These are phyloP conservation scores for Xylaria sp. DNA, from an alignment of 2,329 filamentous ascomycete species.

Conservation along the genomic window DNA sequence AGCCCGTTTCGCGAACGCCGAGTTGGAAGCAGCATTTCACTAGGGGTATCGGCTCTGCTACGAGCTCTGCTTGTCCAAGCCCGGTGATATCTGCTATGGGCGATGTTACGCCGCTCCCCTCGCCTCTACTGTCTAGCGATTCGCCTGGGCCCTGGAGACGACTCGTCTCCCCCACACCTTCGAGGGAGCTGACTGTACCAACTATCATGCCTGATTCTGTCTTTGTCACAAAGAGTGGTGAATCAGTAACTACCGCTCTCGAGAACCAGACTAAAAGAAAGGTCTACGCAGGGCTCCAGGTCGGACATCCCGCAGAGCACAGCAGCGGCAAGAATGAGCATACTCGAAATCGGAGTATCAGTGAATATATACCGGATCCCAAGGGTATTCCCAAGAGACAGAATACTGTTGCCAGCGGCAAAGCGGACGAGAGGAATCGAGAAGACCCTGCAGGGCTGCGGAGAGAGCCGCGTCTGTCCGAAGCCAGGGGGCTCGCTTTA, in stretches of 20 bases:
- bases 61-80: conserved; percentile 73
- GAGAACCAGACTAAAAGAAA: conserved; percentile 62
- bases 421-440: conserved; percentile 47
- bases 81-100: conserved; percentile 77
- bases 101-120: conserved; percentile 79
- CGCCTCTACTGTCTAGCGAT: conserved; percentile 69
- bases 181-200: conserved; percentile 50
- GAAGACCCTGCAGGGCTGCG: conserved; percentile 56
- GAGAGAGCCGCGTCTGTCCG: conserved; percentile 81
- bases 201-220: conserved; percentile 51
- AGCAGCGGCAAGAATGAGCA: conserved; percentile 51
- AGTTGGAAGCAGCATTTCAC: conserved; percentile 64
- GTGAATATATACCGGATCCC: conserved; percentile 82
- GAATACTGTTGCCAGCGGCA: conserved; percentile 72
- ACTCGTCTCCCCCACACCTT: conserved; percentile 54
- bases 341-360: conserved; percentile 79
- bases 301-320: conserved; percentile 40
- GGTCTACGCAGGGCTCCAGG: conserved; percentile 56
- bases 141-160: conserved; percentile 71
- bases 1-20: conserved; percentile 62
- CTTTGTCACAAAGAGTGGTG: conserved; percentile 56
- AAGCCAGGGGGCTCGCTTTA: conserved; percentile 73
- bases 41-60: conserved; percentile 59
- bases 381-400: conserved; percentile 72
- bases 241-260: conserved; percentile 57